These are phyloP conservation scores for Esteya vermicola DNA, from an alignment of 2,329 filamentous ascomycete species.

Conservation along the genomic window DNA sequence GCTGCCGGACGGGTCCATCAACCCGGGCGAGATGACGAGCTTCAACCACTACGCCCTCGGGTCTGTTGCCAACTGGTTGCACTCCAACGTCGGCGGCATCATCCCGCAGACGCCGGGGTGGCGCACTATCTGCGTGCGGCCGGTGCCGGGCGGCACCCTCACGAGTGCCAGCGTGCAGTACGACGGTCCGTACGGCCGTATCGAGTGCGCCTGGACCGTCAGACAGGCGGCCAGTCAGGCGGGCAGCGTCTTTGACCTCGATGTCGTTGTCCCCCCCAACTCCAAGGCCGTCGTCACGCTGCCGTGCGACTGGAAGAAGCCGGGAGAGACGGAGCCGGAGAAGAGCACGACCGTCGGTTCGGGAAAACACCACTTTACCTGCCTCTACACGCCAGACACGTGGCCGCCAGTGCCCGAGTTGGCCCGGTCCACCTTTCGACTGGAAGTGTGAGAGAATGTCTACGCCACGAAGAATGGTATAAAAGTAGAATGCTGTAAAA, in stretches of 20 bases:
- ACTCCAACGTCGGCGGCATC: conserved; percentile 20
- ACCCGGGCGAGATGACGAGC: conserved; percentile 24
- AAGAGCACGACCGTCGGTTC: too few species aligned
- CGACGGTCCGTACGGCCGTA: conserved; percentile 18
- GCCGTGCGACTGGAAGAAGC: too few species aligned
- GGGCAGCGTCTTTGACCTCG: conserved; percentile 4
- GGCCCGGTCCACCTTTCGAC: too few species aligned
- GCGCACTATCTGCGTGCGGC: conserved; percentile 14
- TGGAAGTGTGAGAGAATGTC: too few species aligned
- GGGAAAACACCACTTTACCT: too few species aligned
- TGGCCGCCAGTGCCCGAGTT: too few species aligned
- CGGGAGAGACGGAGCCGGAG: too few species aligned
- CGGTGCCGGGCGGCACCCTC: conserved; percentile 16
- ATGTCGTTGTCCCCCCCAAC: conserved; percentile 8
- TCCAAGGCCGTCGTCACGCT: too few species aligned
- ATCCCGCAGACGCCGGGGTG: conserved; percentile 16
- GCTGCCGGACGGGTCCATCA: conserved; percentile 20
- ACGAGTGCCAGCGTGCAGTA: conserved; percentile 12
- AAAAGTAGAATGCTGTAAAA: too few species aligned
- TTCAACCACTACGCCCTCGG: conserved; percentile 28
- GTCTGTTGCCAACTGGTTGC: conserved; percentile 23
- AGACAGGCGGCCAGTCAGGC: neutral
- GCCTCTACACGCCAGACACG: too few species aligned
- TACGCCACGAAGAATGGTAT: too few species aligned
- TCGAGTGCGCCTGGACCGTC: conserved; percentile 16